Evolutionary conservation across 1,139 yeast species (phyloP).

Genomic region (Tardiomyces digboiensis): DNA sequence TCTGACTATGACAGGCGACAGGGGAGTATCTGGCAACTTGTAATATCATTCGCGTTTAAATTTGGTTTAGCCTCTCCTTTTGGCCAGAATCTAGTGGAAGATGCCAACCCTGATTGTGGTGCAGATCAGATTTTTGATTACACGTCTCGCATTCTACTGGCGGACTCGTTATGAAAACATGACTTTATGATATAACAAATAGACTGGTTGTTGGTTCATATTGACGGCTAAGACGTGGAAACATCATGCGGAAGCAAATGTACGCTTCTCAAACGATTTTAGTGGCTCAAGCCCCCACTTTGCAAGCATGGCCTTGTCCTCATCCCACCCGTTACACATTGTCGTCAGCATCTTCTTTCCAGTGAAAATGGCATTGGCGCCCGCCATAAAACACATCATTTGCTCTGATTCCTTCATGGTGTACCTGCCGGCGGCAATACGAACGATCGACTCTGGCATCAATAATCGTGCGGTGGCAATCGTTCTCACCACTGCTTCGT

Average conservation of each 20-base stretch:
- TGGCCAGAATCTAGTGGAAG: neutral
- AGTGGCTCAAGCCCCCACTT: constrained; percentile 69
- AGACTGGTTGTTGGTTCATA: too few relatives aligned
- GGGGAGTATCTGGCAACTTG: constrained; percentile 14
- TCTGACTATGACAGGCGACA: constrained; percentile 7
- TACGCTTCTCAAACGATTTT: constrained; percentile 36
- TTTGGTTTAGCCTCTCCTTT: constrained; percentile 7
- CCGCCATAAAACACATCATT: constrained; percentile 65
- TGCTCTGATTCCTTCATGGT: constrained; percentile 76
- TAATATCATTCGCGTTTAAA: constrained; percentile 13
- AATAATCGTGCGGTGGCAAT: constrained; percentile 66
- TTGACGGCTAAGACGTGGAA: too few relatives aligned
- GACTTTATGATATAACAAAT: too few relatives aligned
- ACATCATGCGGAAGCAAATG: neutral
- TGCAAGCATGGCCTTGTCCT: constrained; percentile 55
- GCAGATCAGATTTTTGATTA: neutral
- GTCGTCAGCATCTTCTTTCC: constrained; percentile 79
- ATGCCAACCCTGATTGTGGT: neutral
- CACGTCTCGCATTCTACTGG: neutral
- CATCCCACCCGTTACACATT: constrained; percentile 81
- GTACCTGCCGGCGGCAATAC: constrained; percentile 75
- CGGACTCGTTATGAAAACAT: neutral
- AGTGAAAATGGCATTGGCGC: constrained; percentile 73
- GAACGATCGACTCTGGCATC: constrained; percentile 63
- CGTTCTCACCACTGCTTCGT: constrained; percentile 57